Evolutionary conservation across 208 protist species (phyloP).

Genomic region (Jaenimonas drosophilae): DNA sequence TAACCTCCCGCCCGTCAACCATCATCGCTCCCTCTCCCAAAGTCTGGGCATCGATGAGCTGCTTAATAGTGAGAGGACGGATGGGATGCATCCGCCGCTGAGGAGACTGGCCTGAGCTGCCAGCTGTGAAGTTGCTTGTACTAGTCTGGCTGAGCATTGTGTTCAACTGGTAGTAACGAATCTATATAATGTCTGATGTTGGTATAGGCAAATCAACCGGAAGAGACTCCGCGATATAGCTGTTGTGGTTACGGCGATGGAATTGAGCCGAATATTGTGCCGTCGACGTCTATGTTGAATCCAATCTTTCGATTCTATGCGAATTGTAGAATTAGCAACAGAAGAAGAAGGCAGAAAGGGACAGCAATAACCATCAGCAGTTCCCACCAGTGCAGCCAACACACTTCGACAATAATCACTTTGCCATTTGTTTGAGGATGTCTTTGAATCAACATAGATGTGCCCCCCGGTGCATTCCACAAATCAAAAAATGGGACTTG

Average conservation of each 20-base stretch:
- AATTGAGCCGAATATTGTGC: too few relatives aligned
- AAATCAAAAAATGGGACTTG: too few relatives aligned
- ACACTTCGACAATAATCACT: too few relatives aligned
- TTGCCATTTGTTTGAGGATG: too few relatives aligned
- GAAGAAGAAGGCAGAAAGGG: constrained; percentile 2
- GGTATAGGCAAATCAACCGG: too few relatives aligned
- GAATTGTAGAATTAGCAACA: background rate
- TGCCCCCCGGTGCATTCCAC: too few relatives aligned
- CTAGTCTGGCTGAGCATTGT: background rate
- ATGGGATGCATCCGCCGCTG: constrained; percentile 80
- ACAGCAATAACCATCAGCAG: background rate
- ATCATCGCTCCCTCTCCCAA: constrained; percentile 83
- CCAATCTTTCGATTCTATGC: background rate
- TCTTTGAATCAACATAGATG: too few relatives aligned
- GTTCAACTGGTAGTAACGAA: background rate
- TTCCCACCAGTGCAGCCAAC: too few relatives aligned
- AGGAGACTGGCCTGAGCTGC: constrained; percentile 31
- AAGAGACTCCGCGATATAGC: too few relatives aligned
- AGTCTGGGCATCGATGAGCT: constrained; percentile 71
- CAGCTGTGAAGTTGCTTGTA: constrained; percentile 23
- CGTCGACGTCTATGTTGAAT: too few relatives aligned
- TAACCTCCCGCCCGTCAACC: constrained; percentile 80
- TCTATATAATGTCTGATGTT: background rate
- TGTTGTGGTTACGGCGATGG: too few relatives aligned
- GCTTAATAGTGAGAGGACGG: constrained; percentile 84